Percentiles rank a stretch among this genome's conserved stretches.
Evolutionary conservation across 2,329 filamentous ascomycete species (phyloP).

Genomic region (Sclerotinia sclerotiorum): DNA sequence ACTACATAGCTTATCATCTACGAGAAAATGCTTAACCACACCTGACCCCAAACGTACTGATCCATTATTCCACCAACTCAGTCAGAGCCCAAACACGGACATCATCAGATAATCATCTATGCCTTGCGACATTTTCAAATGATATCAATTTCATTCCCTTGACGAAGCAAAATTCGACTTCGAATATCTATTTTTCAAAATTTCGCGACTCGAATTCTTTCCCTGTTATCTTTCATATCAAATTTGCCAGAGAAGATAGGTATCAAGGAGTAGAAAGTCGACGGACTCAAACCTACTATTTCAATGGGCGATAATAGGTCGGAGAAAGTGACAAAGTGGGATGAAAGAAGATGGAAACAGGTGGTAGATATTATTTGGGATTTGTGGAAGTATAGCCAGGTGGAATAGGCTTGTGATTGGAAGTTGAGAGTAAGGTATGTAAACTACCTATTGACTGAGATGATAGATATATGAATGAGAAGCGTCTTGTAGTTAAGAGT

Average conservation of each 20-base stretch:
- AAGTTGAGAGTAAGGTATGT: not conserved
- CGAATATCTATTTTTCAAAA: not conserved
- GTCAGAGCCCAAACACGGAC: too few species aligned
- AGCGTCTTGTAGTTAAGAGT: too few species aligned
- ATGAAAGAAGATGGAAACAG: not conserved
- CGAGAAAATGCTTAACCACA: too few species aligned
- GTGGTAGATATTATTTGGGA: not conserved
- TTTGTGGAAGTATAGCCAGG: not conserved
- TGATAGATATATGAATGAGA: not conserved
- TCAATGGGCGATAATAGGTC: not conserved
- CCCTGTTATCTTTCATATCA: not conserved
- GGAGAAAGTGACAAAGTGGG: not conserved
- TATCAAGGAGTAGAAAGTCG: not conserved
- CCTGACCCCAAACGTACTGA: not conserved
- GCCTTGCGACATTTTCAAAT: not conserved
- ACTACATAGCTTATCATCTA: too few species aligned
- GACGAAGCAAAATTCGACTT: not conserved
- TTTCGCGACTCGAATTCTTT: not conserved
- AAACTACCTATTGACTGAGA: constrained; percentile 4
- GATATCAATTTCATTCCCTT: not conserved
- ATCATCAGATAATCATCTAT: not conserved
- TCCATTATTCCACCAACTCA: not conserved
- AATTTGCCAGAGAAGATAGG: not conserved
- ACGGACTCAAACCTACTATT: not conserved
- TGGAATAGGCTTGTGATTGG: not conserved